Conservation (phyloP, 202 grass and related monocot species). For the Brachypodium distachyon region DNA sequence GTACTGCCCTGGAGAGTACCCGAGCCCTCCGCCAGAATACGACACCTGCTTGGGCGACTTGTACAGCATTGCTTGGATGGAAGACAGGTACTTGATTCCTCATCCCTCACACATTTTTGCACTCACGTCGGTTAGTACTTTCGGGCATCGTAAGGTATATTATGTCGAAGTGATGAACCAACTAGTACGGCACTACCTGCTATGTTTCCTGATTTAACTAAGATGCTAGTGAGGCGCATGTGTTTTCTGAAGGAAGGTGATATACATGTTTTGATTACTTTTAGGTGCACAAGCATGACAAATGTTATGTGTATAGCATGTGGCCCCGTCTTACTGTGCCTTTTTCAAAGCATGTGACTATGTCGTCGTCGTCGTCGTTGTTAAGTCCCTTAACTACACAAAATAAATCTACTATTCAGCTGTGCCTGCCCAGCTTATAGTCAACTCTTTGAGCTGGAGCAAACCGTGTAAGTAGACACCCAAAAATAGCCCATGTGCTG, state of each 20-base stretch:
- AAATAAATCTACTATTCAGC: background rate
- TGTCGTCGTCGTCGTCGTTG: background rate
- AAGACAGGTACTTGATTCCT: constrained; percentile 67
- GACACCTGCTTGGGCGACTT: constrained; percentile 91
- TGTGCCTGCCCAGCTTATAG: background rate
- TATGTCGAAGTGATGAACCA: constrained; percentile 13
- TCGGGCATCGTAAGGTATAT: background rate
- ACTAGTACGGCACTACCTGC: background rate
- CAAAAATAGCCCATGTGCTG: background rate
- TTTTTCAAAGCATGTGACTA: background rate
- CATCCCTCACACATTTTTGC: background rate
- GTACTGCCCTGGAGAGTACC: constrained; percentile 76
- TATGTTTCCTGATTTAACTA: background rate
- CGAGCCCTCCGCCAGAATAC: constrained; percentile 62
- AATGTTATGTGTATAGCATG: background rate
- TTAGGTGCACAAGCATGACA: constrained; percentile 9
- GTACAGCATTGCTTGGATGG: constrained; percentile 96
- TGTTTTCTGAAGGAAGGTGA: background rate
- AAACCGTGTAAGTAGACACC: background rate
- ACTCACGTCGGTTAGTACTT: constrained; percentile 11
- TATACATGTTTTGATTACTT: constrained; percentile 17
- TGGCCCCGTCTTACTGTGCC: background rate
- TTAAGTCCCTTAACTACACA: background rate
- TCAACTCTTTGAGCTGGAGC: background rate
- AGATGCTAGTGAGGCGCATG: background rate